These are phyloP conservation scores for Sporothrix phasma DNA, from an alignment of 2,329 filamentous ascomycete species.

Conservation along the genomic window DNA sequence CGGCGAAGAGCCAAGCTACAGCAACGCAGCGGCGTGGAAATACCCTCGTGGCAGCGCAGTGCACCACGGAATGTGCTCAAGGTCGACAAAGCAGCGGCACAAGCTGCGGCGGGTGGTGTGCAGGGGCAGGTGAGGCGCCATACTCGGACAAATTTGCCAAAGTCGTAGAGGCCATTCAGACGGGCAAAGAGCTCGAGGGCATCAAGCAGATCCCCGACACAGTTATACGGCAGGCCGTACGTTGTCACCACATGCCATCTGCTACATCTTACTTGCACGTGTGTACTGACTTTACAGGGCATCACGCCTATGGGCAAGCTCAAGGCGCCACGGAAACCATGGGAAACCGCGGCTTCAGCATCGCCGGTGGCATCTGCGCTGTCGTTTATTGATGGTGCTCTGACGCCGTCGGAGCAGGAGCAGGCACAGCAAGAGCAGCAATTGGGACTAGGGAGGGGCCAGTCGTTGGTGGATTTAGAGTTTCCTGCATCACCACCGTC, in stretches of 20 bases:
- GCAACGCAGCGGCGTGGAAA: background rate
- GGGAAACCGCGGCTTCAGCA: conserved; percentile 53
- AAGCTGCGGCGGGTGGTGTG: conserved; percentile 14
- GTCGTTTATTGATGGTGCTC: background rate
- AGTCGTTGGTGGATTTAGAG: conserved; percentile 25
- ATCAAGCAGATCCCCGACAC: conserved; percentile 81
- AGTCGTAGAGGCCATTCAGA: conserved; percentile 75
- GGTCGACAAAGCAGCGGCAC: conserved; percentile 27
- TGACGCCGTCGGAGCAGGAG: background rate
- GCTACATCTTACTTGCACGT: background rate
- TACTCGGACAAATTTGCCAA: conserved; percentile 79
- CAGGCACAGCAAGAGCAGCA: background rate
- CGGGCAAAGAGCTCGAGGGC: conserved; percentile 72
- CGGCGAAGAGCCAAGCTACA: background rate
- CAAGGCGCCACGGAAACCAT: conserved; percentile 53
- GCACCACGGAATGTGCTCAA: conserved; percentile 40
- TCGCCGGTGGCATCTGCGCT: conserved; percentile 1
- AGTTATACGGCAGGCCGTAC: conserved; percentile 60
- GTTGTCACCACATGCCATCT: conserved; percentile 17
- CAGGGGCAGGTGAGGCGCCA: conserved; percentile 38
- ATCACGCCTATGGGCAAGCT: conserved; percentile 40
- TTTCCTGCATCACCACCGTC: conserved; percentile 24
- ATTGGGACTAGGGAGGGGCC: background rate
- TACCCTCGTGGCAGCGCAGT: conserved; percentile 36
- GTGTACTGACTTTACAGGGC: conserved; percentile 25